phyloP scores from a whole-genome alignment of 192 early-diverging fungal genomes.

The Backusella mclennaniae region DNA sequence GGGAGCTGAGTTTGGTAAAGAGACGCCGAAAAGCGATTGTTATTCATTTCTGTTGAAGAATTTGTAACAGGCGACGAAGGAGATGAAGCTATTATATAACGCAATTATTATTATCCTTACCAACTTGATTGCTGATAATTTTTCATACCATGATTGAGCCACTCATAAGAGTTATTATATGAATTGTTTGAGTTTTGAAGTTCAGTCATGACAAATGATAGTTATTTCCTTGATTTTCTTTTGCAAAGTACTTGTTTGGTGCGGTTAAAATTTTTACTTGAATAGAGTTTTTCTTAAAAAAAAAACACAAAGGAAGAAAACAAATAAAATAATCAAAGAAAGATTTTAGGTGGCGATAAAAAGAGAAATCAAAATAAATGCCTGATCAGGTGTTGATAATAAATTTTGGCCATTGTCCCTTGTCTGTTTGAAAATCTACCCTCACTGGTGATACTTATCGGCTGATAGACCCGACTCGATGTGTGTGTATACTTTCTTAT shows the following conservation, averaged over 20 bases:
- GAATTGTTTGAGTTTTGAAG: not conserved
- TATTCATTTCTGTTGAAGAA: not conserved
- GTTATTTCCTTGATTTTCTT: not conserved
- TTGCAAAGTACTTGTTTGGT: not conserved
- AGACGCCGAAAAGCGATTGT: not conserved
- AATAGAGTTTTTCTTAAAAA: not conserved
- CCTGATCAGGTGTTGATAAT: not conserved
- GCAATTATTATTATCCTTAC: not conserved
- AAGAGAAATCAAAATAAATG: not conserved
- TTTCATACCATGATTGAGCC: not conserved
- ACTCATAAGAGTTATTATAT: constrained; percentile 7
- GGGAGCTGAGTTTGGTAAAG: constrained; percentile 3
- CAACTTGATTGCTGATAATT: not conserved
- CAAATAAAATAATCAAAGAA: not conserved
- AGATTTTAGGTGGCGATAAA: not conserved
- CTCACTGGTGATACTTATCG: not conserved
- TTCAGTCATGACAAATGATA: constrained; percentile 3
- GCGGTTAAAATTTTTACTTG: not conserved
- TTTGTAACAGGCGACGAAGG: not conserved
- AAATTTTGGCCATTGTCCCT: constrained; percentile 11
- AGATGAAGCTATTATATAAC: not conserved
- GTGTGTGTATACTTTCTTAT: not conserved
- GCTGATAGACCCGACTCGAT: constrained; percentile 8
- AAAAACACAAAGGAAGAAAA: not conserved
- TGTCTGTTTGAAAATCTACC: constrained; percentile 14